Evolutionary conservation across 306 rosid genomes (phyloP).

Genomic region (Prunus padus): DNA sequence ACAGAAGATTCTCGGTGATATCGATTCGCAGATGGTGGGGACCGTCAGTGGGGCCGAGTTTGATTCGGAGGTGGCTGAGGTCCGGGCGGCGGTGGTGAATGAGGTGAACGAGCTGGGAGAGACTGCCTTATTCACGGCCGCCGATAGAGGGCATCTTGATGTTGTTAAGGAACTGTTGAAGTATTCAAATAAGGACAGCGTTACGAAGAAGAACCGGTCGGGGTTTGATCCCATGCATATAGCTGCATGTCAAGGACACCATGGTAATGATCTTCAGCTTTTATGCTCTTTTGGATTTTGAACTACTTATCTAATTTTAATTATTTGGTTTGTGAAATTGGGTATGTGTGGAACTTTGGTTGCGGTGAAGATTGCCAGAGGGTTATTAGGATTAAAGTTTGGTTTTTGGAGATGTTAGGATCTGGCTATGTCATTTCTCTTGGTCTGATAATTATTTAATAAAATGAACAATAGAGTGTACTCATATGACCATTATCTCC

Average conservation of each 20-base stretch:
- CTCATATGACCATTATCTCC: not conserved
- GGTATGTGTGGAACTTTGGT: not conserved
- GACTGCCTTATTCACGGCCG: constrained; percentile 82
- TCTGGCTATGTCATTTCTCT: not conserved
- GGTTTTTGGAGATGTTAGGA: constrained; percentile 1
- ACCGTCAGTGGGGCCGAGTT: constrained; percentile 59
- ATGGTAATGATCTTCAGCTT: constrained; percentile 46
- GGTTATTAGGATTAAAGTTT: not conserved
- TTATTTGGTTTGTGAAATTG: not conserved
- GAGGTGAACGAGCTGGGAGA: constrained; percentile 93
- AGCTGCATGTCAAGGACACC: constrained; percentile 89
- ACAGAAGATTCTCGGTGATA: constrained; percentile 72
- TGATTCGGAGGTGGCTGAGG: constrained; percentile 83
- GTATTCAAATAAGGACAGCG: constrained; percentile 55
- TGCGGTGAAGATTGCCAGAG: not conserved
- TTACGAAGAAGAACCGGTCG: constrained; percentile 67
- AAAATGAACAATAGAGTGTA: not conserved
- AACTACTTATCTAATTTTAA: not conserved
- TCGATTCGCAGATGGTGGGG: constrained; percentile 72
- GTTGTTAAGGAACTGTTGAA: constrained; percentile 79
- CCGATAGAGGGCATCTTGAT: constrained; percentile 82
- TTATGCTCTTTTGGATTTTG: not conserved
- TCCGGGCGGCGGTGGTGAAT: constrained; percentile 71
- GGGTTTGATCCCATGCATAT: constrained; percentile 81
- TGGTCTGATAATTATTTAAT: not conserved